Evolutionary conservation across 305 asterid species (phyloP), one percentile per base, ranked within the genome.

Genomic region (Fraxinus baroniana): DNA sequence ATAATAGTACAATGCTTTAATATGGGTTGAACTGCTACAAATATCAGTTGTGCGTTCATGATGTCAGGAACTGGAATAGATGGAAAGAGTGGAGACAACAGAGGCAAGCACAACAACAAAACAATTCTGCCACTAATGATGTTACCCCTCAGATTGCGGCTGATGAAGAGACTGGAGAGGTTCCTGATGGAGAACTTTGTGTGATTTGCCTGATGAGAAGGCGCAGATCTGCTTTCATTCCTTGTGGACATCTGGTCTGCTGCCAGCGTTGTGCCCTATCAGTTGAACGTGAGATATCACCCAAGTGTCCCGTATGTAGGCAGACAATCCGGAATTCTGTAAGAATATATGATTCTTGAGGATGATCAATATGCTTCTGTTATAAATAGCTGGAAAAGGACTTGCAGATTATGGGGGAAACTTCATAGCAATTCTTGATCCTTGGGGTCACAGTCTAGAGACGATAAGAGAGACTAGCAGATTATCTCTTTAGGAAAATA

Each of bases 201-300:
- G 99, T 92, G 68, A 85, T 93, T 55, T 96, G 99, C 87, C 88
- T 93, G 39, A 85, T 80, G 87, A 91, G 98, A 79, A 92, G 98
- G 89, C 89, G 94, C 24, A 87, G 90, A 2, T 91, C 95, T 74
- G 98, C 97, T 76, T 96, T 96, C 64, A 79, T 93, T 76, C 99
- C 98, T 0, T 94, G 99, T 71, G 99, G 98, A 17, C 98, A 96
- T 84, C 88, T 89, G 32, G 97, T 91, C 83, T 96, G 98, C 82
- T 96, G 99, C 87, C 98, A 89, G 55, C 90, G 88, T n/a, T 92
- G 98, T 77, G 98, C 95, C 68, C 89, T 88, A 80, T 86, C 90
- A 46, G 90, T 96, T 70, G 95, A 90, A 86, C 95, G 92, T 22
- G 97, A 91, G 62, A 66, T 24, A 49, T 78, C 91, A 17, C 97